Base-by-base conservation (phyloP, 768 basidiomycete species). In the Sistotremastrum niveocremeum region DNA sequence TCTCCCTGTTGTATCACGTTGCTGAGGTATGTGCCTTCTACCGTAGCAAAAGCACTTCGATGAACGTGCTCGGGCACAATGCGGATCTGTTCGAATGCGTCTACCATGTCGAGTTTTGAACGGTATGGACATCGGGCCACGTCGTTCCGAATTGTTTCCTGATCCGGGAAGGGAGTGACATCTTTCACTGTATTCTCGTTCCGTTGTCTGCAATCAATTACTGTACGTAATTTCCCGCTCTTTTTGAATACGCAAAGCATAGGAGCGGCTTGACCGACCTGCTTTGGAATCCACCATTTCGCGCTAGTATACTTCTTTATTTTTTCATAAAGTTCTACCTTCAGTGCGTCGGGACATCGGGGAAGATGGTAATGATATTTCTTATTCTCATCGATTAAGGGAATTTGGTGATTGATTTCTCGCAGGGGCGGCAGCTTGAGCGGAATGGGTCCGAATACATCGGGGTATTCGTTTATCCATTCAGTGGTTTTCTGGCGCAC, bases 1-100 rank as follows among this genome's bases (percentile, higher is more conserved):
- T 74, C 64, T 0, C 68, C 69, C 38, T 66, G 63, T 46, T 67
- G 72, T 61, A 69, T 64, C 2, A 66, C 64, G 3, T 54, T 46
- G 28, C 67, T 69, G 1, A 65, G 33, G 47, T 64, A 67, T 0
- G 64, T 68, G 0, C 71, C 68, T 34, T 56, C 54, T 0, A 60
- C 54, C 0, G 65, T 73, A 0, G 65, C 54, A 1, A 74, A 67
- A 0, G 64, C 60, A 0, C 61, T 64, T 0, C 64, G 60, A 1
- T 35, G 38, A 0, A 71, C 52, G 37, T 70, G 62, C 3, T 59
- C 54, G 0, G 48, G 34, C 0, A 46, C 39, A 0, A 72, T 50
- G 0, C 60, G 56, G 0, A 72, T 60, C 45, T 73, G 71, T 46
- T 72, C 62, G 49, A 68, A 73, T 0, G 68, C 64, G 43, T 70